These are phyloP conservation scores for Solanum infundibuliforme DNA, from an alignment of 257 asterid species.

Conservation along the genomic window DNA sequence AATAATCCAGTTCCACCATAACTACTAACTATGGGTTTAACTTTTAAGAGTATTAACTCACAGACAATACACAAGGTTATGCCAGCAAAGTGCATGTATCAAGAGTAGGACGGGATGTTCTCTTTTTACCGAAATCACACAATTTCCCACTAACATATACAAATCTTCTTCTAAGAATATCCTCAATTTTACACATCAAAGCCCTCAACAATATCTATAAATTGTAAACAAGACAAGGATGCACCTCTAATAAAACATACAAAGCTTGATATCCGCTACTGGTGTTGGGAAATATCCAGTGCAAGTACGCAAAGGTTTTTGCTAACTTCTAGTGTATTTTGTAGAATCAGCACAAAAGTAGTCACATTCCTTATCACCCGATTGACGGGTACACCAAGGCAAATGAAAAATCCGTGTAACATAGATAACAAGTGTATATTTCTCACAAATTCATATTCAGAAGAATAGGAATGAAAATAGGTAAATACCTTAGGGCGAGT, in stretches of 20 bases:
- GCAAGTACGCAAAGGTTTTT: not conserved
- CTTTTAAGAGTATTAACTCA: not conserved
- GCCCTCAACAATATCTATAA: not conserved
- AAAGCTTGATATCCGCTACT: not conserved
- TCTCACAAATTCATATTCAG: not conserved
- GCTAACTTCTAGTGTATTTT: not conserved
- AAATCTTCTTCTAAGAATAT: not conserved
- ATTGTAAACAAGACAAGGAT: not conserved
- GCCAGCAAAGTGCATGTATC: not conserved
- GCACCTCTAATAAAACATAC: not conserved
- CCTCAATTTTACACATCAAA: not conserved
- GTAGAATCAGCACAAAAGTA: not conserved
- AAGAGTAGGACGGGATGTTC: not conserved
- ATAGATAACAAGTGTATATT: not conserved
- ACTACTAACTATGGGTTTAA: not conserved
- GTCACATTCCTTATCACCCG: not conserved
- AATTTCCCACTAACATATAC: not conserved
- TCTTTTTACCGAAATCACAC: not conserved
- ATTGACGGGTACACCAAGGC: not conserved
- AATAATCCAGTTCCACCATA: not conserved
- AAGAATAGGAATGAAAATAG: not conserved
- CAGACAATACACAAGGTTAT: not conserved
- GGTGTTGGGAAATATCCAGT: not conserved
- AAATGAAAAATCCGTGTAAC: not conserved
- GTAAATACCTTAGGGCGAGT: slow-evolving; percentile 87